Percentiles rank a stretch among this genome's conserved stretches.
Conservation (phyloP, 257 asterid species). For the Nicotiana knightiana region DNA sequence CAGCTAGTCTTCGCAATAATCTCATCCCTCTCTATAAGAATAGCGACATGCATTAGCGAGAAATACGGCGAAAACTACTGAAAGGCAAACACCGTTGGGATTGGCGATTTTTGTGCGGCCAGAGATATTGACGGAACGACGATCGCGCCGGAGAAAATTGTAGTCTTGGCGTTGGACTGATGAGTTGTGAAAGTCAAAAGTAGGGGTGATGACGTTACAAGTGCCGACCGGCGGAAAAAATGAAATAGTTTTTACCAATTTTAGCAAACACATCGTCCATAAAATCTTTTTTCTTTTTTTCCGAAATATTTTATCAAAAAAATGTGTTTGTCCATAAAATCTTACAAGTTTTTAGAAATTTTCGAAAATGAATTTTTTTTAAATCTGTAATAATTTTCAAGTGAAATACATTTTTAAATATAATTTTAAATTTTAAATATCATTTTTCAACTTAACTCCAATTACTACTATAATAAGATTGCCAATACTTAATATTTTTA, state of each 20-base stretch:
- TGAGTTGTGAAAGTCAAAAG: neutral
- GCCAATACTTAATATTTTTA: too few species aligned
- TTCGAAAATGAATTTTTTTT: too few species aligned
- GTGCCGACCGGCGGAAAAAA: neutral
- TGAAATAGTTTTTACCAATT: neutral
- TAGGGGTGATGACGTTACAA: neutral
- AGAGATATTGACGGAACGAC: neutral
- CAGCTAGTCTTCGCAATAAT: slow-evolving; percentile 44
- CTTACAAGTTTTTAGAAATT: too few species aligned
- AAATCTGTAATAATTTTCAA: too few species aligned
- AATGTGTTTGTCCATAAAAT: too few species aligned
- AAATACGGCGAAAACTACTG: neutral
- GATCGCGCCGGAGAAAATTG: neutral
- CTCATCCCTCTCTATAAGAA: slow-evolving; percentile 37
- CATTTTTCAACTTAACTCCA: too few species aligned
- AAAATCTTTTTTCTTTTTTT: too few species aligned
- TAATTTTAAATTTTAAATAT: too few species aligned
- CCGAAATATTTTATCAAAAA: too few species aligned
- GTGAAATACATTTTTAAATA: too few species aligned
- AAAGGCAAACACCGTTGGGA: neutral
- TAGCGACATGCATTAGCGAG: neutral
- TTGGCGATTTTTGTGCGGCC: neutral
- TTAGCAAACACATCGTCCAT: too few species aligned
- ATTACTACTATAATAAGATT: too few species aligned
- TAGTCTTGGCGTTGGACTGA: neutral